A percentile compares a stretch with the other conserved stretches of the same genome.
These are phyloP conservation scores for Xylaria sp. DNA, from an alignment of 2,329 filamentous ascomycete species.

Conservation along the genomic window DNA sequence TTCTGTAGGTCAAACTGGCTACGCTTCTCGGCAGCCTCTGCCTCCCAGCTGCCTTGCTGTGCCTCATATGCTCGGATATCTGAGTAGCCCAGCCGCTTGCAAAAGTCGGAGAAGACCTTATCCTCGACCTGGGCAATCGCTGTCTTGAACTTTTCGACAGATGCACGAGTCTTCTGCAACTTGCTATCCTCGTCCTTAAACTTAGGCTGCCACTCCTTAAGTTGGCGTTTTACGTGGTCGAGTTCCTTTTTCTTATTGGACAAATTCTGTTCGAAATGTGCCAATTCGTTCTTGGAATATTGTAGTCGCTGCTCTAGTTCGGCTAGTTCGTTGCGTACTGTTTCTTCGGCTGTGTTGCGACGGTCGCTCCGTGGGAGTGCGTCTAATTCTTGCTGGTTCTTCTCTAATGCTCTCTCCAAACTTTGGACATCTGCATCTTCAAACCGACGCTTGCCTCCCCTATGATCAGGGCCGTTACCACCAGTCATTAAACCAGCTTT, in stretches of 20 bases:
- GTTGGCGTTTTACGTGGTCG: conserved; percentile 75
- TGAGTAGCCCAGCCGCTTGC: conserved; percentile 83
- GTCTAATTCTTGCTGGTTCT: conserved; percentile 80
- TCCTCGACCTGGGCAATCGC: conserved; percentile 87
- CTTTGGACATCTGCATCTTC: conserved; percentile 91
- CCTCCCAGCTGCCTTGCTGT: conserved; percentile 90
- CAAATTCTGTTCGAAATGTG: conserved; percentile 83
- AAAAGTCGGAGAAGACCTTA: conserved; percentile 86
- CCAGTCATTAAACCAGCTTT: conserved; percentile 98
- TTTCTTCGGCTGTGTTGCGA: conserved; percentile 80
- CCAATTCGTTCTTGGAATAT: conserved; percentile 79
- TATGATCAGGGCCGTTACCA: conserved; percentile 81
- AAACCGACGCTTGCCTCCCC: conserved; percentile 82
- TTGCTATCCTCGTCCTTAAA: conserved; percentile 77
- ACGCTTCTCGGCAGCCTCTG: conserved; percentile 88
- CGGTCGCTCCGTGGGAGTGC: conserved; percentile 83
- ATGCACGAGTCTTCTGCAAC: conserved; percentile 67
- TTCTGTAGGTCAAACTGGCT: conserved; percentile 88
- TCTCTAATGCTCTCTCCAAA: conserved; percentile 79
- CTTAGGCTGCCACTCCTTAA: conserved; percentile 81
- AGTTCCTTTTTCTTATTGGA: conserved; percentile 86
- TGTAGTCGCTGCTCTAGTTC: conserved; percentile 81
- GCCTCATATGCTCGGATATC: conserved; percentile 94
- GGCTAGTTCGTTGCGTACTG: conserved; percentile 80
- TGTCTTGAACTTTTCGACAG: conserved; percentile 64